phyloP scores from a whole-genome alignment of 805 yeast species.

The Ogataea nakhonphanomensis region DNA sequence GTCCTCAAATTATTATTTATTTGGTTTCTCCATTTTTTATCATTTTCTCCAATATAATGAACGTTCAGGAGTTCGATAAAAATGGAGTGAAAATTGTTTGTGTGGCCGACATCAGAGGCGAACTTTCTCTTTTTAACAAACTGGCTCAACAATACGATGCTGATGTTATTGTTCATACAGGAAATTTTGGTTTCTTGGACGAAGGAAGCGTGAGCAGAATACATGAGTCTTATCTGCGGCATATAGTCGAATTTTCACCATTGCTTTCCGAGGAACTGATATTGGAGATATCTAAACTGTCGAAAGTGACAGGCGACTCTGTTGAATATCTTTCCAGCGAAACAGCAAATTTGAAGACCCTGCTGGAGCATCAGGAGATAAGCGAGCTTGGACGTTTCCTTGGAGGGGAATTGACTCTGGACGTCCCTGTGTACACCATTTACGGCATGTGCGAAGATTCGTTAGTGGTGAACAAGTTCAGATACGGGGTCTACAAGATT shows the following conservation, averaged over 20 bases:
- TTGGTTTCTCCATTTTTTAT: not conserved
- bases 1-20: not conserved
- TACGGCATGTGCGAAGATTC: conserved; percentile 78
- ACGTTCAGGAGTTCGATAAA: conserved; percentile 16
- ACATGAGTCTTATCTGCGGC: conserved; percentile 56
- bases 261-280: conserved; percentile 47
- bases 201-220: conserved; percentile 49
- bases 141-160: conserved; percentile 48
- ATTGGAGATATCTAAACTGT: conserved; percentile 49
- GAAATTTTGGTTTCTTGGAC: conserved; percentile 79
- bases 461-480: conserved; percentile 58
- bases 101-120: conserved; percentile 57
- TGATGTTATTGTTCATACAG: conserved; percentile 60
- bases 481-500: conserved; percentile 48
- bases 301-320: conserved; percentile 41
- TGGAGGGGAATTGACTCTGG: conserved; percentile 38
- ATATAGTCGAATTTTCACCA: conserved; percentile 65
- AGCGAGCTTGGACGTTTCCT: conserved; percentile 52
- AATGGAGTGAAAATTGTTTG: conserved; percentile 27
- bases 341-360: conserved; percentile 34
- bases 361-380: conserved; percentile 36
- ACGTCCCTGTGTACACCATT: conserved; percentile 71
- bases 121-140: conserved; percentile 45
- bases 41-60: conserved; percentile 1
- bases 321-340: conserved; percentile 38